Base-by-base conservation (phyloP, 1,284 basidiomycete genomes). In the Ceratobasidium sp. region DNA sequence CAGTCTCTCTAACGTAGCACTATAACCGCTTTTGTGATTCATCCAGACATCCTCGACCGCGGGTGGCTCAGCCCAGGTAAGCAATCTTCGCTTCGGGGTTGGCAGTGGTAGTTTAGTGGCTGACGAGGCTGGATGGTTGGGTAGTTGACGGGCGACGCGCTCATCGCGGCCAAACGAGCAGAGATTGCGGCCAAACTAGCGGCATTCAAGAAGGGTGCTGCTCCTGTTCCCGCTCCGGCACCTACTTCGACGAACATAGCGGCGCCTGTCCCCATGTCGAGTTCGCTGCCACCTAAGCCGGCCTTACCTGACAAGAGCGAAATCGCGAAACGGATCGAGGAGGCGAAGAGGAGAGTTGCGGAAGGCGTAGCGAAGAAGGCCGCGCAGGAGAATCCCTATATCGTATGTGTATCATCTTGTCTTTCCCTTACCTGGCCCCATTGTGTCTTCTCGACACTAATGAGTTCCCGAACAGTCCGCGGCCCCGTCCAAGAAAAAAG, bases 181-280 rank as follows among this genome's bases (percentile, higher is more conserved):
- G 93, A 95, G 83, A 90, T 97, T 74, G 88, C 92, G 24, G 94
- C 94, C 14, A 93, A 93, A 81, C 88, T 94, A 72, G 93, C 94
- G 14, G 89, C 89, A 6, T 91, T 96, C 86, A 91, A 89, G 81
- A 82, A 82, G 2, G 88, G 84, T 57, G 84, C 84, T 11, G 79
- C 82, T 65, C 80, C 82, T 22, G 76, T 80, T 31, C 77, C 84
- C 24, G 80, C 83, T 48, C 79, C 82, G 17, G 76, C 80, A 0
- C 57, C 79, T 22, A 48, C 80, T 1, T 73, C 82, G 6, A 31
- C 78, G 64, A n/a, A 76, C 53, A 69, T 75, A 41, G 59, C 75
- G 24, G 62, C 76, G 19, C 73, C 80, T 0, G 79, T 84, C 22
- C 82, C 81, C 7, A 69, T 75, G 11, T 75, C 79, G 0, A 78